Evolutionary conservation across 768 basidiomycete species (phyloP).

Genomic region (Russula lepida): DNA sequence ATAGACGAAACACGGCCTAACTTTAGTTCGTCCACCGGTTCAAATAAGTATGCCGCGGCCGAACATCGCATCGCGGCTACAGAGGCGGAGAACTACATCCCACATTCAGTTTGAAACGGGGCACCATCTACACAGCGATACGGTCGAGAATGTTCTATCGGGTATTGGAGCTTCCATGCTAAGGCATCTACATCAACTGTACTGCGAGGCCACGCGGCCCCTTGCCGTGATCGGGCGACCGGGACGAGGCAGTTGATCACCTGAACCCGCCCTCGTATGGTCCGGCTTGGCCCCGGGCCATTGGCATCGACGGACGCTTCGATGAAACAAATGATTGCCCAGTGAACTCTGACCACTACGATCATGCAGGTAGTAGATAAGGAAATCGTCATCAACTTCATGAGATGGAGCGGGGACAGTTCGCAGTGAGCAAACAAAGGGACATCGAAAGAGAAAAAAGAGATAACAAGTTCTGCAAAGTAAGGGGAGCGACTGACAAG

Average conservation of each 20-base stretch:
- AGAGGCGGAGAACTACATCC: not conserved
- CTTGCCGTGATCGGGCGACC: not conserved
- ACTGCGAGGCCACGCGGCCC: no score
- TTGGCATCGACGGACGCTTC: not conserved
- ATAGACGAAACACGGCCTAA: not conserved
- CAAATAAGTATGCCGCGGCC: not conserved
- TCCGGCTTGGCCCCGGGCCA: no score
- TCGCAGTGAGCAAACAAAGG: not conserved
- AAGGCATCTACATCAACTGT: not conserved
- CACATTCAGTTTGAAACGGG: not conserved
- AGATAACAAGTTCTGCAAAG: not conserved
- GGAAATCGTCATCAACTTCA: slow-evolving; percentile 2
- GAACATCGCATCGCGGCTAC: not conserved
- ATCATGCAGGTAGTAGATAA: slow-evolving; percentile 14
- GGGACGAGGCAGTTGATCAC: no score
- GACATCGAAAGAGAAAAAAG: not conserved
- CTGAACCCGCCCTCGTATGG: not conserved
- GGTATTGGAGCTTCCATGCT: not conserved
- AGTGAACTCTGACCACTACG: not conserved
- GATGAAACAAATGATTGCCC: not conserved
- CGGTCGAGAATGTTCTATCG: not conserved
- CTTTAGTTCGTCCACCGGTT: not conserved
- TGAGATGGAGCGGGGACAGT: not conserved
- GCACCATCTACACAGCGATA: not conserved
- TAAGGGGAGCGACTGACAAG: not conserved